Percentiles rank a stretch among this genome's conserved stretches.
Evolutionary conservation across 805 yeast species (phyloP).

Genomic region (Blastobotrys peoriensis): DNA sequence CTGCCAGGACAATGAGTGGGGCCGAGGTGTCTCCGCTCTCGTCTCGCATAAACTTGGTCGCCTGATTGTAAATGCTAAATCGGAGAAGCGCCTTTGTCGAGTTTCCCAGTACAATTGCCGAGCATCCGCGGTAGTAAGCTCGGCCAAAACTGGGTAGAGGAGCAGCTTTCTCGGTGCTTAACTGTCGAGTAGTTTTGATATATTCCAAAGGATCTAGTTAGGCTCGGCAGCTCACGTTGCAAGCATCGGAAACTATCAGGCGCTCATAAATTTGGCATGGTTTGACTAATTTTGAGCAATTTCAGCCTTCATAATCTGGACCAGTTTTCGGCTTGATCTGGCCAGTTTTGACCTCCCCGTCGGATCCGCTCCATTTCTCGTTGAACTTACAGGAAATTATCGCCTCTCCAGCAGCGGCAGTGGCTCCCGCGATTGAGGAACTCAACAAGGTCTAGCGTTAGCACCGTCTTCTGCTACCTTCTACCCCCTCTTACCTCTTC

Average conservation of each 20-base stretch:
- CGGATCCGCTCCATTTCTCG: too few species aligned
- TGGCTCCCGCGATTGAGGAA: slow-evolving; percentile 33
- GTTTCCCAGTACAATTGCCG: slow-evolving; percentile 70
- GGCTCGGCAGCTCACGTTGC: too few species aligned
- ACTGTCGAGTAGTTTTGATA: slow-evolving; percentile 33
- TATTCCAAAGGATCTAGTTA: slow-evolving; percentile 37
- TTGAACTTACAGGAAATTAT: slow-evolving; percentile 33
- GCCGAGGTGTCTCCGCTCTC: slow-evolving; percentile 60
- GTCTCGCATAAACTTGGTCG: slow-evolving; percentile 60
- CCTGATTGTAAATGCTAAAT: slow-evolving; percentile 67
- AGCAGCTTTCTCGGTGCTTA: slow-evolving; percentile 20
- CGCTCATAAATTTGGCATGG: background rate
- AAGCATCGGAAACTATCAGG: background rate
- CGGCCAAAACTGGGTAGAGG: slow-evolving; percentile 14
- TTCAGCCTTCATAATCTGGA: too few species aligned
- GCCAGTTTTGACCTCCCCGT: too few species aligned
- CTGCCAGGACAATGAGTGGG: slow-evolving; percentile 78
- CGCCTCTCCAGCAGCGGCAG: slow-evolving; percentile 34
- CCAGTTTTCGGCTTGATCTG: too few species aligned
- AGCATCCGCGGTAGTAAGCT: slow-evolving; percentile 47
- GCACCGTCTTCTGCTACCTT: too few species aligned
- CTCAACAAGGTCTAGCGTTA: slow-evolving; percentile 28
- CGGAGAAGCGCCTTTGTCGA: slow-evolving; percentile 68
- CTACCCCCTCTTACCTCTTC: too few species aligned
- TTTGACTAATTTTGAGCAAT: too few species aligned